phyloP scores from a whole-genome alignment of 306 rosid species.

The Chamaecrista fasciculata region DNA sequence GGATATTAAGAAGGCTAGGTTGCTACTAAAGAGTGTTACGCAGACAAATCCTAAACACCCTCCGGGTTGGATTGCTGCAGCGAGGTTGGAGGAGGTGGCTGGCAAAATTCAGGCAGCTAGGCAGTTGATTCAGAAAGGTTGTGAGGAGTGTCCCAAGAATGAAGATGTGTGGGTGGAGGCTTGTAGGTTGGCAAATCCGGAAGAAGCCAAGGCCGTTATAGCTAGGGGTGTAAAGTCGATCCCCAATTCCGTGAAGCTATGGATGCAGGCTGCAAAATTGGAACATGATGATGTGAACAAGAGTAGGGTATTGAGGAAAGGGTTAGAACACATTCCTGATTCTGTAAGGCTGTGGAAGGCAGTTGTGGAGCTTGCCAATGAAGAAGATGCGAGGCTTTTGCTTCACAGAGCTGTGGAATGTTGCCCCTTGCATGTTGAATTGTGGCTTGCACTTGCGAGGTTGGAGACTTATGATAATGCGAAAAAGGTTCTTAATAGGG shows the following conservation, averaged over 20 bases:
- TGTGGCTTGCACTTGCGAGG: constrained; percentile 91
- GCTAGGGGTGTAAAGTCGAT: constrained; percentile 76
- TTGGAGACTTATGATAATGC: constrained; percentile 86
- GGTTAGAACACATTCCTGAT: constrained; percentile 82
- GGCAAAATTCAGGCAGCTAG: constrained; percentile 84
- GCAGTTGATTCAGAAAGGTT: constrained; percentile 76
- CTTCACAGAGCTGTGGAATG: constrained; percentile 90
- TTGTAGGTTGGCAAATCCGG: constrained; percentile 79
- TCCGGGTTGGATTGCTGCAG: constrained; percentile 91
- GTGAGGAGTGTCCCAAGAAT: constrained; percentile 86
- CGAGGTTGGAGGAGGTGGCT: constrained; percentile 83
- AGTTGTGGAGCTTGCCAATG: constrained; percentile 84
- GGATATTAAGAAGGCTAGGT: constrained; percentile 79
- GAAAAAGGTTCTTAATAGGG: constrained; percentile 76
- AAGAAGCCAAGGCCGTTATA: constrained; percentile 83
- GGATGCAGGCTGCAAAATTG: constrained; percentile 85
- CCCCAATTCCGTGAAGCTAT: constrained; percentile 80
- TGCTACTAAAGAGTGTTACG: constrained; percentile 81
- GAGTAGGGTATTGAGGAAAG: constrained; percentile 86
- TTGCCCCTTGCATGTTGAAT: constrained; percentile 85
- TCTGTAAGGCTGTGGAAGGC: constrained; percentile 96
- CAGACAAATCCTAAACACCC: constrained; percentile 89
- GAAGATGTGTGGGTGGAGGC: constrained; percentile 97
- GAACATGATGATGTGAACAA: constrained; percentile 66
- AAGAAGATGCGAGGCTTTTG: constrained; percentile 79